Percentiles rank a stretch among this genome's conserved stretches.
Conservation (phyloP, 2,329 filamentous ascomycete species). For the Colletotrichum sp. region DNA sequence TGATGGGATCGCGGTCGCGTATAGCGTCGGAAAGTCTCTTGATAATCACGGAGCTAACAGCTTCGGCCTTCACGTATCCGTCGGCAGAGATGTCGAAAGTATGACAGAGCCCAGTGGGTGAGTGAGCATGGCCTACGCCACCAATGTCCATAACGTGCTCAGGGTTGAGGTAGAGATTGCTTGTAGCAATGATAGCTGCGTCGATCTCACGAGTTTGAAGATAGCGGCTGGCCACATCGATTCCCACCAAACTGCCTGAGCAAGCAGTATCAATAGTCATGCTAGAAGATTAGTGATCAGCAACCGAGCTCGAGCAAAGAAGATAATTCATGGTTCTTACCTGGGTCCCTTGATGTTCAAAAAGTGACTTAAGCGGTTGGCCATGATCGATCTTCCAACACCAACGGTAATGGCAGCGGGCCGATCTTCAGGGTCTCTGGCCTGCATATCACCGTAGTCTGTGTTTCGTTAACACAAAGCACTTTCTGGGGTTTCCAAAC, state of each 20-base stretch:
- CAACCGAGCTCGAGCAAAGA: not conserved
- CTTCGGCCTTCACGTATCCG: conserved; percentile 54
- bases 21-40: conserved; percentile 48
- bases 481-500: fast-evolving
- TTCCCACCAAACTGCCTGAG: conserved; percentile 31
- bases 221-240: conserved; percentile 37
- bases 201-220: conserved; percentile 27
- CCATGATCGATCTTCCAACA: conserved; percentile 26
- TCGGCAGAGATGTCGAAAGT: conserved; percentile 34
- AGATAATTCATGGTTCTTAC: not conserved
- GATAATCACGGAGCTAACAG: conserved; percentile 42
- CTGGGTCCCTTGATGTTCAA: conserved; percentile 19
- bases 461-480: not conserved
- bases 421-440: not conserved
- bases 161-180: conserved; percentile 35
- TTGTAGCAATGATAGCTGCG: conserved; percentile 32
- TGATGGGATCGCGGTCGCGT: conserved; percentile 42
- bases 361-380: conserved; percentile 42
- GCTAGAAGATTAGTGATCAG: conserved; percentile 28
- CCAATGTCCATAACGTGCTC: conserved; percentile 25
- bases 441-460: not conserved
- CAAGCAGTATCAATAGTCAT: conserved; percentile 65
- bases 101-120: not conserved
- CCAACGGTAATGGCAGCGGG: not conserved
- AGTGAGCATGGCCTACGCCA: not conserved